Base-by-base conservation (phyloP, 208 protist species). In the Leishmania braziliensis region DNA sequence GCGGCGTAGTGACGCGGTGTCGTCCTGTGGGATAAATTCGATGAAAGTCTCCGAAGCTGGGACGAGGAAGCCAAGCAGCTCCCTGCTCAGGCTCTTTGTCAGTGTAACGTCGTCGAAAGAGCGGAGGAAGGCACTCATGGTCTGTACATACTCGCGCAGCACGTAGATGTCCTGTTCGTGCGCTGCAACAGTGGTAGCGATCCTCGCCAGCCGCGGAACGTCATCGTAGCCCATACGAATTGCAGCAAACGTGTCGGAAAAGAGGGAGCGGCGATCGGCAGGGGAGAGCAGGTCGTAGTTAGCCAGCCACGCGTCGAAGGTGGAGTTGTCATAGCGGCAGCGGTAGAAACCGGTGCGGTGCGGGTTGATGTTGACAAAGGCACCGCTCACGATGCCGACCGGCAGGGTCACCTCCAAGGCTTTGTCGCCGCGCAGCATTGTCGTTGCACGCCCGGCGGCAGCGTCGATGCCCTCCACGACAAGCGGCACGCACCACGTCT, bases 191-290 rank as follows among this genome's bases (percentile, higher is more conserved):
- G 75, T 77, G 14, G 66, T 81, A 51, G 83, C 79, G 50, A 96
- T 83, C 23, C 72, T 76, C 20, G 79, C 73, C 16, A 96, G 81
- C 18, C 92, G 91, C 14, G 74, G 54, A 43, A 93, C 63, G 79
- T 95, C 92, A 29, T 92, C 85, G 80, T 91, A 86, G n/a, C 94
- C 94, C 90, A 95, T 95, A 29, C 89, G 85, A 48, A 96, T 86
- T 14, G 87, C 83, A 3, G 93, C 93, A 53, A 91, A 20, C 8
- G 92, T 96, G 82, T 97, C 95, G 10, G 92, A 85, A 46, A 97
- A 89, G 76, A 97, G 84, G 16, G 86, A 89, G 60, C 87, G 79
- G 36, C 88, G 89, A 79, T 97, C 90, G 1, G 84, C 80, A 10
- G 83, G 43, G 14, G 76, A 75, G 36, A 97, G 89, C 75, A 70